Conservation (phyloP, 305 asterid species). For the Stenogyne calaminthoides region DNA sequence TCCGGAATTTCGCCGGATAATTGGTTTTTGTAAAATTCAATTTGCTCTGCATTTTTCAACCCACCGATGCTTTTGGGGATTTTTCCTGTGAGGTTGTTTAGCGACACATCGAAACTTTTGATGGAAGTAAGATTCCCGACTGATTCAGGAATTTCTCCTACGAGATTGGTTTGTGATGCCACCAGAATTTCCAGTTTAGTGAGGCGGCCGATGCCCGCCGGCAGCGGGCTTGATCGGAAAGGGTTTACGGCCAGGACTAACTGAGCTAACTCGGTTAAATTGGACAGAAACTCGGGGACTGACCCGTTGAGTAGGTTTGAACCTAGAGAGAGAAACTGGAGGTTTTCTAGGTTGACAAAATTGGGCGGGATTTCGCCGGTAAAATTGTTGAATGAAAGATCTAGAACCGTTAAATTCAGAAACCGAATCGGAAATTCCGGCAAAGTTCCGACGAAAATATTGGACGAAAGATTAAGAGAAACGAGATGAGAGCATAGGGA, state of each 20-base stretch:
- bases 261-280: constrained; percentile 64
- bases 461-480: constrained; percentile 52
- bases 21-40: constrained; percentile 55
- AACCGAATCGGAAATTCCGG: constrained; percentile 57
- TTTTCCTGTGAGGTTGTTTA: constrained; percentile 55
- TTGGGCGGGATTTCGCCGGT: constrained; percentile 68
- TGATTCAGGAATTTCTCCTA: constrained; percentile 71
- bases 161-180: constrained; percentile 41
- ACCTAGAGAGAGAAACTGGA: constrained; percentile 49
- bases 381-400: constrained; percentile 62
- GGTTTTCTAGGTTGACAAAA: constrained; percentile 48
- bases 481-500: constrained; percentile 69
- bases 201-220: constrained; percentile 61
- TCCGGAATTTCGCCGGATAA: constrained; percentile 84
- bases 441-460: constrained; percentile 58
- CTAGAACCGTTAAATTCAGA: constrained; percentile 53
- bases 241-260: constrained; percentile 53
- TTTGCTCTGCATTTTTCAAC: constrained; percentile 43
- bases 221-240: constrained; percentile 56
- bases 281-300: constrained; percentile 61
- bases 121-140: constrained; percentile 55
- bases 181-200: constrained; percentile 52
- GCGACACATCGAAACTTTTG: constrained; percentile 53
- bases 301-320: constrained; percentile 69
- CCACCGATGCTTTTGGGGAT: constrained; percentile 69